Base-by-base conservation (phyloP, 2,329 filamentous ascomycete species). In the Neofusicoccum cordaticola region DNA sequence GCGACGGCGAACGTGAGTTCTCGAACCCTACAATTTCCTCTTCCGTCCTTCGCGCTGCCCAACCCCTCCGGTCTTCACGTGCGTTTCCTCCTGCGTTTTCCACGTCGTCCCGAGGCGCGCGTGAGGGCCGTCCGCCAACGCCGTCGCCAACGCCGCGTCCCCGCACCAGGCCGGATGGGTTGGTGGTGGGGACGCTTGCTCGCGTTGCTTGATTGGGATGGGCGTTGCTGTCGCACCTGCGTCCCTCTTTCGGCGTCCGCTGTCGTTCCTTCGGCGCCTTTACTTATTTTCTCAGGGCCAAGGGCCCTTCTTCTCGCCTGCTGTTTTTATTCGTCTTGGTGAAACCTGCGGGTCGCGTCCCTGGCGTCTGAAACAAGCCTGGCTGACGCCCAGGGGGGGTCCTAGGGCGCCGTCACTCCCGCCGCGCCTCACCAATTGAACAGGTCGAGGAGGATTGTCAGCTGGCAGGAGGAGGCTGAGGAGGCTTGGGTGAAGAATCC, bases 371-470 rank as follows among this genome's bases (percentile, higher is more conserved):
- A 62, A 50, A 50, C 41, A 31, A 56, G 22, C 51, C 41, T 47
- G 48, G 50, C 56, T 60, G 56, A 58, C 53, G 17, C 39, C 11
- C 39, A 42, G 15, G 41, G 53, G 41, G 31, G 47, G 63, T 13
- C 19, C 45, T 50, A 19, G 15, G 13, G 13, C 35, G 3, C 39
- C 27, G 4, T 31, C 27, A 31, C 27, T 31, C 27, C 27, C 27
- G 22, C 27, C 27, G 27, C 27, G 27, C 27, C 27, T 7, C 27
- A 1, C 27, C 27, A 7, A 31, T 31, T 31, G 27, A 31, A 31
- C 61, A 75, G 74, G 78, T 79, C 17, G 74, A 80, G 11, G 74
- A 75, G 63, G 70, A 70, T 80, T n/a, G 73, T 79, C 13, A 73
- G 70, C 8, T 71, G 72, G 0, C 57, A 77, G 53, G 69, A 74